Percentiles rank a stretch among this genome's conserved stretches.
phyloP scores from a whole-genome alignment of 2,329 filamentous ascomycete genomes.

The Escovopsis weberi region DNA sequence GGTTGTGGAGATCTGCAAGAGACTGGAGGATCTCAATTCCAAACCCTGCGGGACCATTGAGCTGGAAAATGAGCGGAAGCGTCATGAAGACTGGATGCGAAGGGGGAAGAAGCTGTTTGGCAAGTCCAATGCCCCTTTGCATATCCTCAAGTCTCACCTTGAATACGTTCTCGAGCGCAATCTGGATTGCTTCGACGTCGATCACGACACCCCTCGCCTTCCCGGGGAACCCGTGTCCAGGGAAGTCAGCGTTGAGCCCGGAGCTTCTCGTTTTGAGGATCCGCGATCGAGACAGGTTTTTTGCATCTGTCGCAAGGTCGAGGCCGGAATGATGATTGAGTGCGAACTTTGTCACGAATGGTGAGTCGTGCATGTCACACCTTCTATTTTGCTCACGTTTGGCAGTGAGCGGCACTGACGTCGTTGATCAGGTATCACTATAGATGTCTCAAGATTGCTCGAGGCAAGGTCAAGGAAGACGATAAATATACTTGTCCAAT shows the following conservation, averaged over 20 bases:
- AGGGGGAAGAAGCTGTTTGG: conserved; percentile 96
- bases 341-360: conserved; percentile 97
- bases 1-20: conserved; percentile 79
- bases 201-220: conserved; percentile 68
- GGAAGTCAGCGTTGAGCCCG: conserved; percentile 49
- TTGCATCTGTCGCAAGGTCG: conserved; percentile 84
- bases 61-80: conserved; percentile 83
- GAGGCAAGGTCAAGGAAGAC: conserved; percentile 95
- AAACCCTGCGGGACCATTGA: conserved; percentile 86
- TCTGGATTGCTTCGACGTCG: conserved; percentile 76
- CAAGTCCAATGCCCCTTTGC: conserved; percentile 91
- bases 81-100: conserved; percentile 98
- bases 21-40: conserved; percentile 76
- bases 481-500: conserved; percentile 98
- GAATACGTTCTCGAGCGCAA: conserved; percentile 86
- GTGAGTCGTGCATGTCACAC: conserved; percentile 33
- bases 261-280: conserved; percentile 42
- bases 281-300: conserved; percentile 66
- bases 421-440: conserved; percentile 65
- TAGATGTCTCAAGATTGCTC: conserved; percentile 93
- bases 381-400: not conserved
- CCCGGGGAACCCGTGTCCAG: conserved; percentile 87
- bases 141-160: conserved; percentile 91
- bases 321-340: conserved; percentile 99
- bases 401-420: conserved; percentile 2